phyloP scores from a whole-genome alignment of 208 protist genomes.

The Angomonas deanei region DNA sequence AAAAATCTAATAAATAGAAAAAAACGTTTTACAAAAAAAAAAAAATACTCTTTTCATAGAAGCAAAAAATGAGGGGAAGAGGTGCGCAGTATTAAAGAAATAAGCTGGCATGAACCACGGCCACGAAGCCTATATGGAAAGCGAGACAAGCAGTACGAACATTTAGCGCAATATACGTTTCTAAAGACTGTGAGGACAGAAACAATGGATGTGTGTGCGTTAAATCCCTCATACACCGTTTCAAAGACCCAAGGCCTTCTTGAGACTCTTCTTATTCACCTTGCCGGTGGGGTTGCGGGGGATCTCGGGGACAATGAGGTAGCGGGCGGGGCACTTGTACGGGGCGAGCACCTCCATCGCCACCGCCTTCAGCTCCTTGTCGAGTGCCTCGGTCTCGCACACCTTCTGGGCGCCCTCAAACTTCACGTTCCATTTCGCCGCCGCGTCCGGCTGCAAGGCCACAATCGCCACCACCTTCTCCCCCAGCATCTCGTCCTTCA shows the following conservation, averaged over 20 bases:
- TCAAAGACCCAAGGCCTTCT: constrained; percentile 35
- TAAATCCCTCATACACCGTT: background rate
- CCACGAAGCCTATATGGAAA: too few relatives aligned
- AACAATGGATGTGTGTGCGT: background rate
- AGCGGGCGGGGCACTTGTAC: constrained; percentile 83
- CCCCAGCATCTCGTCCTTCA: constrained; percentile 50
- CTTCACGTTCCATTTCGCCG: constrained; percentile 24
- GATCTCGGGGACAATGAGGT: constrained; percentile 68
- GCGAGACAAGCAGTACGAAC: too few relatives aligned
- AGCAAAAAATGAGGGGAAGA: background rate
- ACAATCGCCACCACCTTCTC: constrained; percentile 80
- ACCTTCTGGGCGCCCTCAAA: constrained; percentile 17
- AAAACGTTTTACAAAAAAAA: background rate
- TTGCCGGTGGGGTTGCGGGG: constrained; percentile 92
- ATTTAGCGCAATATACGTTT: too few relatives aligned
- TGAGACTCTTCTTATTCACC: constrained; percentile 91
- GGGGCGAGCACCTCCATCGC: constrained; percentile 48
- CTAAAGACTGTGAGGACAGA: too few relatives aligned
- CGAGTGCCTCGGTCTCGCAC: constrained; percentile 45
- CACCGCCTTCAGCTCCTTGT: constrained; percentile 36
- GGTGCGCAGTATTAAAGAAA: too few relatives aligned
- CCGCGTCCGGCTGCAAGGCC: constrained; percentile 38
- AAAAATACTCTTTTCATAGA: background rate
- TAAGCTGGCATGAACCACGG: too few relatives aligned
- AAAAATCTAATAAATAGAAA: background rate